Conservation (phyloP, 495 filamentous ascomycete genomes). For the Diplogelasinospora grovesii region DNA sequence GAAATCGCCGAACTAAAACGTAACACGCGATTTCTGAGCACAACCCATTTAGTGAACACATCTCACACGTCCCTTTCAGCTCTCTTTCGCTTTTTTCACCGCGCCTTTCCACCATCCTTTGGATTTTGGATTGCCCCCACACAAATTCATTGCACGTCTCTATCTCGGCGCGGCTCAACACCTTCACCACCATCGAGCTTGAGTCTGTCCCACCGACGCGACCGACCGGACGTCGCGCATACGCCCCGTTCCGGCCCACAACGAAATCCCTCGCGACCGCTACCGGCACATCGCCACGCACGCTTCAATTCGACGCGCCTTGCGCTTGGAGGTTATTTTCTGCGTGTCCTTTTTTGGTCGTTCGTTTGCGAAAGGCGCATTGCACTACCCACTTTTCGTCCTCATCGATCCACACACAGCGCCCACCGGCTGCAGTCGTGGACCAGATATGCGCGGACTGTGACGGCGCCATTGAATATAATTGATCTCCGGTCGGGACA, state of each 20-base stretch:
- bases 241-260: constrained; percentile 10
- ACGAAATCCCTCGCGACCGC: constrained; percentile 3
- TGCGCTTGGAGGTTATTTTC: constrained; percentile 6
- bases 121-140: constrained; percentile 15
- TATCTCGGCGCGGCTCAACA: constrained; percentile 16
- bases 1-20: constrained; percentile 33
- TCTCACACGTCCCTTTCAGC: constrained; percentile 17
- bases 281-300: constrained; percentile 5
- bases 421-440: constrained; percentile 14
- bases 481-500: constrained; percentile 15
- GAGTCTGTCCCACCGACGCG: constrained; percentile 22
- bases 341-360: constrained; percentile 5
- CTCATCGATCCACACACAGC: constrained; percentile 14
- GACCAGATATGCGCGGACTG: constrained; percentile 34
- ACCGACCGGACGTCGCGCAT: constrained; percentile 18
- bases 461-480: constrained; percentile 12
- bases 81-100: constrained; percentile 24
- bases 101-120: constrained; percentile 21
- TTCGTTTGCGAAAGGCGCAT: constrained; percentile 7
- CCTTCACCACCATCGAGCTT: constrained; percentile 13
- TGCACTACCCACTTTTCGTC: constrained; percentile 2
- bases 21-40: constrained; percentile 36
- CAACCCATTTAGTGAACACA: constrained; percentile 22
- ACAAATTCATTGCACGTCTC: constrained; percentile 6
- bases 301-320: constrained; percentile 20